These are phyloP conservation scores for Aureobasidium vineae DNA, from an alignment of 2,329 filamentous ascomycete genomes.

Conservation along the genomic window DNA sequence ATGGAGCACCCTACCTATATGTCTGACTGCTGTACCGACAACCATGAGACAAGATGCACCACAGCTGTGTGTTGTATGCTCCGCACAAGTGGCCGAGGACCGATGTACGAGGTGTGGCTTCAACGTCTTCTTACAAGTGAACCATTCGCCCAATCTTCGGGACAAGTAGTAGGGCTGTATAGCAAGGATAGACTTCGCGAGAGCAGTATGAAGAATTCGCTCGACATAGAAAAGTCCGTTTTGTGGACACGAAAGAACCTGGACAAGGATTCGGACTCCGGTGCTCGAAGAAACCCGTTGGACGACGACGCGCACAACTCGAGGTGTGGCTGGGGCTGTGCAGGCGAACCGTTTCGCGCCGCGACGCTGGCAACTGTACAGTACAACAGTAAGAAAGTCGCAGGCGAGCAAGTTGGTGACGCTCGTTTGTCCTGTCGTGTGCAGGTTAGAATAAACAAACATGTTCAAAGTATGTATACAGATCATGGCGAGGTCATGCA, in stretches of 20 bases:
- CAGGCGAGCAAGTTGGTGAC: not conserved
- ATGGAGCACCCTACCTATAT: not conserved
- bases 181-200: not conserved
- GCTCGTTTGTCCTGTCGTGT: not conserved
- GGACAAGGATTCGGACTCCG: conserved; percentile 1
- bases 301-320: conserved; percentile 13
- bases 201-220: not conserved
- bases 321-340: conserved; percentile 19
- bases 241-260: not conserved
- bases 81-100: not conserved
- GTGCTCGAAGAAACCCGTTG: not conserved
- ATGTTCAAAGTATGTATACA: not conserved
- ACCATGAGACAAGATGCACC: not conserved
- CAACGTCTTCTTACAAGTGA: conserved; percentile 7
- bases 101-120: not conserved
- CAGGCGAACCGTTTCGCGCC: not conserved
- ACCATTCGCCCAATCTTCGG: not conserved
- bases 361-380: not conserved
- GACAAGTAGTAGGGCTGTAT: not conserved
- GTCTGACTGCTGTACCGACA: not conserved
- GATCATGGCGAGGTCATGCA: conserved; percentile 1
- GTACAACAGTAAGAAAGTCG: not conserved
- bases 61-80: not conserved
- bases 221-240: not conserved
- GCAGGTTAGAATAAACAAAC: not conserved